Base-by-base conservation (phyloP, 352 stramenopile genomes). In the Nothophytophthora sp. region DNA sequence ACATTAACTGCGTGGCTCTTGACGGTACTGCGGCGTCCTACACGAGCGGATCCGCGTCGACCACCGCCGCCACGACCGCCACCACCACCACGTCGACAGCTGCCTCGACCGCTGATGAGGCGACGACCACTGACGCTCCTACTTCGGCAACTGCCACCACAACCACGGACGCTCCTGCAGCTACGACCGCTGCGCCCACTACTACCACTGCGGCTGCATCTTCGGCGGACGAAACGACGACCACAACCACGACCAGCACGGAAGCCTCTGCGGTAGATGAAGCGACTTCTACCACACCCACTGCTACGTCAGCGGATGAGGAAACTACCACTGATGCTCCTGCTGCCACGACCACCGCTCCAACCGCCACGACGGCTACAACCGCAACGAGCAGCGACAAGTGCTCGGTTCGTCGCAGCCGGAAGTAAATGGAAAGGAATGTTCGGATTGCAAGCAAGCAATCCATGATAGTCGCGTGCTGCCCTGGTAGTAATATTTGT, bases 1-100 rank as follows among this genome's bases (percentile, higher is more conserved):
- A 77, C 55, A 58, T 59, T 42, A 77, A 68, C 38, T 77, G 55
- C 37, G 50, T 52, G 3, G 33, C 30, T 10, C 33, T 67, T 3
- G 28, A 55, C 4, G 54, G 50, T n/a, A 47, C 38, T 27, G 20
- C 43, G 12, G 16, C 23, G 2, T 63, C 30, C n/a, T 48, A 48
- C 40, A 34, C 39, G 19, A 28, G 20, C 32, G 55, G 46, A 18
- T 58, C 53, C 5, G 46, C 50, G 29, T 43, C 55, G 44, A n/a
- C 34, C 5, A 46, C 35, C n/a, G 32, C 50, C 28, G 37, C 42
- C 2, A 39, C 30, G 18, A 41, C 50, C 2, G 35, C 32, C 16
- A 60, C 45, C 0, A 50, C 49, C 10, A 53, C 25, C 29, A 30
- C 51, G n/a, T 25, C 43, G 3, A 41, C 36, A 16, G 15, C 35